Base-by-base conservation (phyloP, 441 rosid species). In the Mallotus repandus region DNA sequence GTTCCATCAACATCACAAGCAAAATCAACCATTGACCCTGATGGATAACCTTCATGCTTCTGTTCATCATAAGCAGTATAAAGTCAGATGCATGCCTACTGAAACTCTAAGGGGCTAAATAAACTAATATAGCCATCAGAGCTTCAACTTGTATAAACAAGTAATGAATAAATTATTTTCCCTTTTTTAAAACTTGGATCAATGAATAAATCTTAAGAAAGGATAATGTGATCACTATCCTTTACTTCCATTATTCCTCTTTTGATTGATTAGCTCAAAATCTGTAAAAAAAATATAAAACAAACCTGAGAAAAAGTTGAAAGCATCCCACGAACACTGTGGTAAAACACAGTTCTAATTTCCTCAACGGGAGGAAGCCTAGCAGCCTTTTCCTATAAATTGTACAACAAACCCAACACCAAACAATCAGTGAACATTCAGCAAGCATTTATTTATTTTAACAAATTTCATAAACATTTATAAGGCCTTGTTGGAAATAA, bases 11-110 rank as follows among this genome's bases (percentile, higher is more conserved):
- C 85, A 77, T 86, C 98, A 75, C 94, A 89, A 14, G 98, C 97
- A 83, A 88, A 91, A 82, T 92, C 99, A 78, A 95, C 94, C 93
- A 89, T 82, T 4, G 94, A 87, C 2, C 97, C 97, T 55, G 98
- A 89, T 50, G 98, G 98, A 74, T 91, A 93, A 75, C 95, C 96
- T 60, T 76, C 93, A 52, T 83, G 77, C 76, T 86, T 90, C 90
- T 88, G 87, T 73, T 77, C 8, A 65, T 21, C 19, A 5, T 29
- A 72, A 74, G 76, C 62, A 68, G 71, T 61, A 52, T 29, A 29
- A 29, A 29, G 32, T 29, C 32, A 29, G 32, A 29, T 29, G 32
- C 32, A 29, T 29, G 32, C 32, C 32, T 2, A 29, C 1, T 29
- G 32, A 29, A 29, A 29, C 32, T 29, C 2, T 29, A 29, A 1